Percentiles rank a stretch among this genome's conserved stretches.
These are phyloP conservation scores for Lichtheimia corymbifera DNA, from an alignment of 371 early-diverging fungal species.

Conservation along the genomic window DNA sequence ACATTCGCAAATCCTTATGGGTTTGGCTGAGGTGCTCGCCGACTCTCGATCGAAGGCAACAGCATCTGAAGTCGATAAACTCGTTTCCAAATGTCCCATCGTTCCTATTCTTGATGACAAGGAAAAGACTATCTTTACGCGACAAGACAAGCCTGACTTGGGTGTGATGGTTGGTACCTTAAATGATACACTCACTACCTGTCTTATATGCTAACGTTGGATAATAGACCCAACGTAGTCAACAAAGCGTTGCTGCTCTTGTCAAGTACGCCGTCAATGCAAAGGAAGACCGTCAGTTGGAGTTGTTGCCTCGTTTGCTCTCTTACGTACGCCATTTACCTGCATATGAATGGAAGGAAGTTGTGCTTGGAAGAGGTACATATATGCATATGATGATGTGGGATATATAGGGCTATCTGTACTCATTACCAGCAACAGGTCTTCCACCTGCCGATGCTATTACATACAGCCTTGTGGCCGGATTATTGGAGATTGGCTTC, in stretches of 20 bases:
- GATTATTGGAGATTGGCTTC: constrained; percentile 55
- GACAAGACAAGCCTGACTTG: constrained; percentile 10
- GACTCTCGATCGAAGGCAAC: constrained; percentile 41
- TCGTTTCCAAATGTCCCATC: constrained; percentile 38
- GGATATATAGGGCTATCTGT: no score
- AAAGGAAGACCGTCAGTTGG: constrained; percentile 29
- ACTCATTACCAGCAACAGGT: constrained; percentile 8
- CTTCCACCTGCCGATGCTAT: constrained; percentile 41
- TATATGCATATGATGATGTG: no score
- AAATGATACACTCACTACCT: background rate
- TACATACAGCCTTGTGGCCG: constrained; percentile 35
- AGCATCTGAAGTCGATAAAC: constrained; percentile 32
- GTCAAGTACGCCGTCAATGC: constrained; percentile 40
- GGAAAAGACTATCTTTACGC: constrained; percentile 22
- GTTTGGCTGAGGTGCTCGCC: constrained; percentile 57
- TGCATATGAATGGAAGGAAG: constrained; percentile 35
- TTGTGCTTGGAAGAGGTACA: constrained; percentile 34
- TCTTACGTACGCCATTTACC: constrained; percentile 37
- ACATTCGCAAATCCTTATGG: constrained; percentile 63
- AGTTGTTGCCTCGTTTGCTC: constrained; percentile 38
- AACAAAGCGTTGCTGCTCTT: constrained; percentile 46
- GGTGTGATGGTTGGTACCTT: constrained; percentile 26
- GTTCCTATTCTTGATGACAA: constrained; percentile 28
- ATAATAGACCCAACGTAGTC: constrained; percentile 40
- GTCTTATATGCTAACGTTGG: background rate